Evolutionary conservation across 768 basidiomycete genomes (phyloP), one percentile per base, ranked within the genome.

Genomic region (Macrolepiota albuminosa): DNA sequence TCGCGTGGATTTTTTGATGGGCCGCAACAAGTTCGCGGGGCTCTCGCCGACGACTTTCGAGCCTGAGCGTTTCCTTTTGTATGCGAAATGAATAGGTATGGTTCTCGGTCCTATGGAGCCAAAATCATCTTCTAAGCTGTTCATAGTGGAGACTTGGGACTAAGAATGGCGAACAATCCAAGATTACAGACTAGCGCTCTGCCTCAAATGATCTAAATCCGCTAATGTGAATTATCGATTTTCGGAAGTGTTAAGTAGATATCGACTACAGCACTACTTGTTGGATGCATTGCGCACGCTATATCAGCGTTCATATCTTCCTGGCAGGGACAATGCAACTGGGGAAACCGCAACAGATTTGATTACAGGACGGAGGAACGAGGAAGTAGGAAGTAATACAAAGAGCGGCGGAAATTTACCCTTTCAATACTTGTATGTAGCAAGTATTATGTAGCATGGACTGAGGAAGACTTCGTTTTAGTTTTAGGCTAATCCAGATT

Each of bases 1-100:
- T 66, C 75, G 85, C 55, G 77, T 87, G 4, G 86, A 88, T 68
- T 85, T 85, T 65, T 70, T 87, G 53, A 73, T 78, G 66, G 78
- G 75, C 5, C 70, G 67, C 11, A 77, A 72, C 1, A 70, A 67
- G 39, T 83, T 84, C 73, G 66, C 73, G 65, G 81, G 81, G n/a
- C 66, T 84, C 26, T 75, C 75, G 0, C 62, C 61, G n/a, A 66
- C 71, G 56, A 68, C 71, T 48, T 68, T 66, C 52, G 45, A 37
- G 14, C 72, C 73, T 2, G 67, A 73, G 37, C 62, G 69, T 1
- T 79, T 71, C 75, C 64, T 61, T n/a, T 58, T 73, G 31, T 64
- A 71, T 49, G 18, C 56, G 40, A 31, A 3, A 24, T 55, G 40
- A 43, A 55, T 4, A 24, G 52, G 51, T 53, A 53, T 39, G 24